A percentile compares a stretch with the other conserved stretches of the same genome.
Conservation (phyloP, 2,329 filamentous ascomycete species). For the Gnomoniopsis smithogilvyi region DNA sequence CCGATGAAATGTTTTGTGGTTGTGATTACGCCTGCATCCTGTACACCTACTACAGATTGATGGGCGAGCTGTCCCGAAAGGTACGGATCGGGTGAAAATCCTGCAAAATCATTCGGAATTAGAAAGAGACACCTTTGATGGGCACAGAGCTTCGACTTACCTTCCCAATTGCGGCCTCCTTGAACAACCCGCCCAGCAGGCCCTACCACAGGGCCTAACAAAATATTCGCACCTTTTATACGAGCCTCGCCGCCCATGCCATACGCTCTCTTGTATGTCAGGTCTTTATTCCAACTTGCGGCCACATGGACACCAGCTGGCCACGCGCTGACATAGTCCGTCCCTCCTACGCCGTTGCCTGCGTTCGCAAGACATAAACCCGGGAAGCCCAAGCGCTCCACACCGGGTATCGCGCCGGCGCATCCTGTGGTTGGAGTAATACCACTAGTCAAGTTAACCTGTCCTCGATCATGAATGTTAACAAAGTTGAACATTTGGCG, state of each 20-base stretch:
- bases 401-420: constrained; percentile 38
- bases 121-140: too few species aligned
- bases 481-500: not conserved
- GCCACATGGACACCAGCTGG: constrained; percentile 39
- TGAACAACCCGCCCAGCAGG: constrained; percentile 59
- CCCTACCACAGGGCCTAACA: constrained; percentile 73
- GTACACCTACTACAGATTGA: constrained; percentile 65
- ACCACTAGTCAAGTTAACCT: constrained; percentile 72
- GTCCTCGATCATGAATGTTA: too few species aligned
- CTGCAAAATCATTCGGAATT: not conserved
- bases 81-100: constrained; percentile 54
- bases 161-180: constrained; percentile 62
- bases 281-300: constrained; percentile 65
- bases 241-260: constrained; percentile 76
- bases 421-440: constrained; percentile 52
- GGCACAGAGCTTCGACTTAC: constrained; percentile 17
- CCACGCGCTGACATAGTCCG: constrained; percentile 41
- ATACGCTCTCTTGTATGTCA: constrained; percentile 64
- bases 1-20: constrained; percentile 64
- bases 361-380: constrained; percentile 44
- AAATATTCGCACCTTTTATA: constrained; percentile 74
- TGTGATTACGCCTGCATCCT: constrained; percentile 71
- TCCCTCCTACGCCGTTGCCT: constrained; percentile 39
- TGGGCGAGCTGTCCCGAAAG: constrained; percentile 46
- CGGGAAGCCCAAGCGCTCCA: constrained; percentile 37